phyloP scores from a whole-genome alignment of 495 filamentous ascomycete genomes.

The Chaetomium cochliodes region DNA sequence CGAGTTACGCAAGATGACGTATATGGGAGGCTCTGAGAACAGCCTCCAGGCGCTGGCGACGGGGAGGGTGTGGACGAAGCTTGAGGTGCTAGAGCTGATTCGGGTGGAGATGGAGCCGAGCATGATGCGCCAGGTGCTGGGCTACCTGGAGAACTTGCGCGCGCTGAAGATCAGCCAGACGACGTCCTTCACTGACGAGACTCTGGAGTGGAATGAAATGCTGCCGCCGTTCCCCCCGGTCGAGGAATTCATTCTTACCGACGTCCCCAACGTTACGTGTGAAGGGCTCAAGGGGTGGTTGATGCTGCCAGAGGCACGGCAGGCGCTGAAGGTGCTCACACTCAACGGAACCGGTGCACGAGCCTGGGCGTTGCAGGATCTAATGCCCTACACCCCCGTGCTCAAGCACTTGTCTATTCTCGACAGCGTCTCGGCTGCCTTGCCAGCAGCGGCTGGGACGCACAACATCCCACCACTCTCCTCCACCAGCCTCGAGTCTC shows the following conservation, averaged over 20 bases:
- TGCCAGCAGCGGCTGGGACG: slow-evolving; percentile 52
- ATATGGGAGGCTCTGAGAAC: slow-evolving; percentile 72
- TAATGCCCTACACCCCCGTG: slow-evolving; percentile 60
- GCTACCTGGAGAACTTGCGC: slow-evolving; percentile 61
- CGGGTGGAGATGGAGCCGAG: slow-evolving; percentile 69
- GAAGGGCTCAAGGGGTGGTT: slow-evolving; percentile 67
- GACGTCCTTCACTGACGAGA: slow-evolving; percentile 67
- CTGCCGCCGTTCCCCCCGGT: slow-evolving; percentile 70
- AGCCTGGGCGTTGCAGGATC: slow-evolving; percentile 59
- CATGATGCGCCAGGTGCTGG: slow-evolving; percentile 68
- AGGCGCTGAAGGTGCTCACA: slow-evolving; percentile 58
- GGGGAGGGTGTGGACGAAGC: slow-evolving; percentile 67
- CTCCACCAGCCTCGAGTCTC: slow-evolving; percentile 62
- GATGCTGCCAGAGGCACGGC: slow-evolving; percentile 44
- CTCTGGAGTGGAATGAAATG: slow-evolving; percentile 60
- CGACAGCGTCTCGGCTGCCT: slow-evolving; percentile 63
- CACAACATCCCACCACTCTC: slow-evolving; percentile 60
- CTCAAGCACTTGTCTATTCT: slow-evolving; percentile 66
- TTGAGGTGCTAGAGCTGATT: slow-evolving; percentile 77
- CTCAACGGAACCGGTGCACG: slow-evolving; percentile 66
- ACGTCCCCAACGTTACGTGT: slow-evolving; percentile 66
- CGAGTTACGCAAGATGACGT: slow-evolving; percentile 84
- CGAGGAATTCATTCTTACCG: slow-evolving; percentile 64
- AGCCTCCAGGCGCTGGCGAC: slow-evolving; percentile 67
- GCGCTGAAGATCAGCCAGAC: slow-evolving; percentile 71